phyloP scores from a whole-genome alignment of 177 flowering plant genomes.

The Vitis hybrid region DNA sequence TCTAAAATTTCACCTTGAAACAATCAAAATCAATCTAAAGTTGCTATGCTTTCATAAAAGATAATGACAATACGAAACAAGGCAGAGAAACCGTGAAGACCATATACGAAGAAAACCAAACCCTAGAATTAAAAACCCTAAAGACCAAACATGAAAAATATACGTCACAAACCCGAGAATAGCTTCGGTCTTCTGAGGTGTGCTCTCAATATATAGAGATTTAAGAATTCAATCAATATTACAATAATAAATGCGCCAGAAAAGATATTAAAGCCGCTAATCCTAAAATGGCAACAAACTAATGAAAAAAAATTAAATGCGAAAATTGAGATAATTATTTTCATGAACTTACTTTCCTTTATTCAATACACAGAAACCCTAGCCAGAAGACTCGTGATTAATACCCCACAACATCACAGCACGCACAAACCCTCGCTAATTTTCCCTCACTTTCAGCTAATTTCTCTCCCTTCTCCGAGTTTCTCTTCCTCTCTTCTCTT shows the following conservation, averaged over 20 bases:
- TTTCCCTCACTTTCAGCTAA: neutral
- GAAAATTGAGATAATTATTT: neutral
- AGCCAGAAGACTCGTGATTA: constrained; percentile 5
- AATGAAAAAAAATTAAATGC: neutral
- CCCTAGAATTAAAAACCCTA: constrained; percentile 16
- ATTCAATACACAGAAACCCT: constrained; percentile 19
- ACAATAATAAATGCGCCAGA: constrained; percentile 10
- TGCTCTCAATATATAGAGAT: neutral
- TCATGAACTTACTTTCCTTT: constrained; percentile 12
- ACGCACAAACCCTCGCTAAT: neutral
- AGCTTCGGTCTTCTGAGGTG: neutral
- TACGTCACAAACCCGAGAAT: constrained; percentile 13
- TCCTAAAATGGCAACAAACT: constrained; percentile 2
- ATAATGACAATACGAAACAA: neutral
- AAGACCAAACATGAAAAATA: neutral
- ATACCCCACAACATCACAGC: too few species aligned
- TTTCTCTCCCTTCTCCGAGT: constrained; percentile 7
- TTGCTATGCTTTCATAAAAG: neutral
- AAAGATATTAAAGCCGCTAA: constrained; percentile 8
- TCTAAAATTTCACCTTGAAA: neutral
- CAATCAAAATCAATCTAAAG: neutral
- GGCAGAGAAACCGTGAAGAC: neutral
- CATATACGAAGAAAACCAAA: constrained; percentile 12
- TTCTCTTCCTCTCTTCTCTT: constrained; percentile 9
- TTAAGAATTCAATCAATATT: neutral